These are phyloP conservation scores for Clavispora fructus DNA, from an alignment of 805 yeast species.

Conservation along the genomic window DNA sequence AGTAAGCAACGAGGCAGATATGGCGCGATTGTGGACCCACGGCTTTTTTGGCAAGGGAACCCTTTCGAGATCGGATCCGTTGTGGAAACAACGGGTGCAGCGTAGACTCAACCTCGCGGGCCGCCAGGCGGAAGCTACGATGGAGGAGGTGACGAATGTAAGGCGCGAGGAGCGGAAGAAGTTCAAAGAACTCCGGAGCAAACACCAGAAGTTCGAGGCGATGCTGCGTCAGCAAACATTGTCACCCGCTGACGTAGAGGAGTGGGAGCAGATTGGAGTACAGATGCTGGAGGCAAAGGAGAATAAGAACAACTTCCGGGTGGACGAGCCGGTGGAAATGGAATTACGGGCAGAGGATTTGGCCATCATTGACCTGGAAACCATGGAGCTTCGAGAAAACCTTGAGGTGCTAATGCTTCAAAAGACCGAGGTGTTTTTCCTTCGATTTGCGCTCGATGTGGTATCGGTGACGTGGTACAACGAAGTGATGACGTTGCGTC, in stretches of 20 bases:
- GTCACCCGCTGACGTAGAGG: constrained; percentile 19
- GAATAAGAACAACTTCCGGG: not conserved
- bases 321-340: not conserved
- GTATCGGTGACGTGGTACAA: constrained; percentile 24
- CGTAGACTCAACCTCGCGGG: constrained; percentile 46
- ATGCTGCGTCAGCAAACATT: constrained; percentile 29
- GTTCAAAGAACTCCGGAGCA: constrained; percentile 65
- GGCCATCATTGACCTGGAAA: constrained; percentile 14
- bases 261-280: constrained; percentile 12
- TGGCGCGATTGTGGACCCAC: constrained; percentile 63
- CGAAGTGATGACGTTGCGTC: constrained; percentile 10
- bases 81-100: constrained; percentile 70
- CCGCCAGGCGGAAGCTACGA: constrained; percentile 26
- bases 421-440: constrained; percentile 71
- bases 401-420: constrained; percentile 61
- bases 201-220: constrained; percentile 45
- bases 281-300: constrained; percentile 8
- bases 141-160: constrained; percentile 72
- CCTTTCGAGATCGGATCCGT: constrained; percentile 85
- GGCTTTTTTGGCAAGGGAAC: constrained; percentile 96
- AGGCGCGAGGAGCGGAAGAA: constrained; percentile 67
- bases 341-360: constrained; percentile 10
- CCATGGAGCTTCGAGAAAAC: constrained; percentile 9
- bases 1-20: constrained; percentile 40
- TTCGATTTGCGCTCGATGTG: constrained; percentile 52